These are phyloP conservation scores for Hysterangium stoloniferum DNA, from an alignment of 768 basidiomycete species.

Conservation along the genomic window DNA sequence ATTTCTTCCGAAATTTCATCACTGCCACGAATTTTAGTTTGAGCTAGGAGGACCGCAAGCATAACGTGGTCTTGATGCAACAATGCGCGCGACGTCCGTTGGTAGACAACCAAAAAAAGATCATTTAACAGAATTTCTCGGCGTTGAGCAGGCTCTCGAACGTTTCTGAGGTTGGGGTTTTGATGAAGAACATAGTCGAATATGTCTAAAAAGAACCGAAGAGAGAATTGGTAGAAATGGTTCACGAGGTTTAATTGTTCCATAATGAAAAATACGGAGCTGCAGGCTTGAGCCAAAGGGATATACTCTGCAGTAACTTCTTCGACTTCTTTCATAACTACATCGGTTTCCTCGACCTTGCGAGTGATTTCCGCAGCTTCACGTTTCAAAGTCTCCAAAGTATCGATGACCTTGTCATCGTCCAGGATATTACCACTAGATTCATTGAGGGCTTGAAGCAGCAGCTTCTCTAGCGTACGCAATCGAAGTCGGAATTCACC, in stretches of 20 bases:
- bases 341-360: constrained; percentile 94
- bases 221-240: constrained; percentile 98
- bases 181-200: constrained; percentile 92
- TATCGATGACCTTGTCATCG: constrained; percentile 97
- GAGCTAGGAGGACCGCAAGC: constrained; percentile 83
- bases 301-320: constrained; percentile 92
- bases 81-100: constrained; percentile 82
- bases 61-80: constrained; percentile 87
- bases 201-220: constrained; percentile 96
- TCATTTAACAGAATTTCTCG: constrained; percentile 79
- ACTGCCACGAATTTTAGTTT: constrained; percentile 74
- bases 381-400: constrained; percentile 88
- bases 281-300: constrained; percentile 92
- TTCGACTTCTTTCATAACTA: constrained; percentile 94
- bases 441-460: constrained; percentile 93
- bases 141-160: constrained; percentile 65
- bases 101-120: constrained; percentile 83
- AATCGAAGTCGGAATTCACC: constrained; percentile 94
- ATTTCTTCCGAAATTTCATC: constrained; percentile 80
- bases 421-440: constrained; percentile 96
- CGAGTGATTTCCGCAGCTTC: constrained; percentile 94
- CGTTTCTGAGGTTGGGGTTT: constrained; percentile 80
- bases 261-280: constrained; percentile 92
- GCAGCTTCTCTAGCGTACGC: constrained; percentile 84
- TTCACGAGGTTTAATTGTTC: constrained; percentile 91